phyloP scores from a whole-genome alignment of 306 rosid genomes.

The Fragaria iinumae region DNA sequence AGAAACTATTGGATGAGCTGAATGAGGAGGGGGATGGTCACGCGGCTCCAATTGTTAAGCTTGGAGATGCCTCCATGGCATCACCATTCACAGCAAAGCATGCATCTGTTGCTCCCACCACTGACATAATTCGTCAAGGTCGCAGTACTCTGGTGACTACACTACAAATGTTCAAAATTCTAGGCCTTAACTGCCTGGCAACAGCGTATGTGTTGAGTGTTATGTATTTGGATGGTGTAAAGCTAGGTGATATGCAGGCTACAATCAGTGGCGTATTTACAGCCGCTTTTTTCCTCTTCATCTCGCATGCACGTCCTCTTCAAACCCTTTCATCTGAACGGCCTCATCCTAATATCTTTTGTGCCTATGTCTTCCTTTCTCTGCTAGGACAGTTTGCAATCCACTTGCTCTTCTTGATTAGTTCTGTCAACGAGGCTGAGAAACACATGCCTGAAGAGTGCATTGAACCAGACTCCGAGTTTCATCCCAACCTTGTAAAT shows the following conservation, averaged over 20 bases:
- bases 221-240: constrained; percentile 98
- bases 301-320: constrained; percentile 96
- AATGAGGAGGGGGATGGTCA: constrained; percentile 97
- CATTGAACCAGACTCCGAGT: constrained; percentile 85
- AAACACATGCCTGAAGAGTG: constrained; percentile 96
- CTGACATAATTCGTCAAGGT: constrained; percentile 97
- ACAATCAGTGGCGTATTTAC: constrained; percentile 98
- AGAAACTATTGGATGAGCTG: constrained; percentile 88
- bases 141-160: constrained; percentile 97
- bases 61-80: constrained; percentile 99
- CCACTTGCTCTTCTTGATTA: constrained; percentile 73
- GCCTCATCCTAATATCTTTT: constrained; percentile 87
- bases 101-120: constrained; percentile 92
- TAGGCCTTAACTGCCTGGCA: constrained; percentile 97
- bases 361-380: constrained; percentile 81
- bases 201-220: constrained; percentile 97
- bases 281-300: constrained; percentile 95
- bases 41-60: constrained; percentile 80
- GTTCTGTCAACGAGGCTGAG: constrained; percentile 86
- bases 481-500: constrained; percentile 95
- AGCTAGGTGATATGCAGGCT: constrained; percentile 95
- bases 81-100: constrained; percentile 99
- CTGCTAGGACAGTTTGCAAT: constrained; percentile 88
- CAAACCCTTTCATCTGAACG: constrained; percentile 84
- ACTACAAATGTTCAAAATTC: constrained; percentile 97